These are phyloP conservation scores for Ophiocordyceps camponoti-leonardi DNA, from an alignment of 2,329 filamentous ascomycete species.

Conservation along the genomic window DNA sequence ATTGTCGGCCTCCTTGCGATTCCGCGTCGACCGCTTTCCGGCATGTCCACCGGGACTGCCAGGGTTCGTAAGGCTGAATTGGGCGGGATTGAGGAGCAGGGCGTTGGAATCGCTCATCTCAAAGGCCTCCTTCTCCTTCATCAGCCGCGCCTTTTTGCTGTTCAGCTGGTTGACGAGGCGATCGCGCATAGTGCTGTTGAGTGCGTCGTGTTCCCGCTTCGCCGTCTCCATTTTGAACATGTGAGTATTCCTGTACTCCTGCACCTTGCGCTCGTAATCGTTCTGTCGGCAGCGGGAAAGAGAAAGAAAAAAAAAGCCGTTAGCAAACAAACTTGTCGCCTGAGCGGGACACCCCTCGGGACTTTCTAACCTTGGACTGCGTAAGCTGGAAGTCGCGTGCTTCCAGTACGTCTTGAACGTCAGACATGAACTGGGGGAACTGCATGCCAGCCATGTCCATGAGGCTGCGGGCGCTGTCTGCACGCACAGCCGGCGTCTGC, in stretches of 20 bases:
- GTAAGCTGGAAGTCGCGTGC: constrained; percentile 71
- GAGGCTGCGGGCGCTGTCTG: constrained; percentile 33
- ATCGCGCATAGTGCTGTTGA: constrained; percentile 44
- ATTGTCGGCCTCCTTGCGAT: constrained; percentile 44
- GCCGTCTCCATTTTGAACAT: constrained; percentile 46
- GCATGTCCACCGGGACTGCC: constrained; percentile 46
- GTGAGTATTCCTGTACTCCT: constrained; percentile 40
- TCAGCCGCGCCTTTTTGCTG: constrained; percentile 45
- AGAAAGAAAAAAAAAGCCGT: too few species aligned
- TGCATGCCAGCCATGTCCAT: constrained; percentile 64
- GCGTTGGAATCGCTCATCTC: constrained; percentile 51
- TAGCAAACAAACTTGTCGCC: constrained; percentile 2
- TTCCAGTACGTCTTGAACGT: constrained; percentile 78
- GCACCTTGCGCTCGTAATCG: constrained; percentile 44
- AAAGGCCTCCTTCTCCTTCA: constrained; percentile 49
- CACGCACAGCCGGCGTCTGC: constrained; percentile 24
- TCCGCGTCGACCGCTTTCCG: constrained; percentile 43
- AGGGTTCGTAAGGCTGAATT: constrained; percentile 49
- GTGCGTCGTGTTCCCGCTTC: constrained; percentile 39
- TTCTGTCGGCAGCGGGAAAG: constrained; percentile 30
- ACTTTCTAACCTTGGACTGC: constrained; percentile 53
- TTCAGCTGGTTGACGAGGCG: constrained; percentile 50
- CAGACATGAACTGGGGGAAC: constrained; percentile 71
- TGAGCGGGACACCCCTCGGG: background rate
- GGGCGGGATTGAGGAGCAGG: constrained; percentile 47